These are phyloP conservation scores for Solanum paucissectum DNA, from an alignment of 257 asterid genomes.

Conservation along the genomic window DNA sequence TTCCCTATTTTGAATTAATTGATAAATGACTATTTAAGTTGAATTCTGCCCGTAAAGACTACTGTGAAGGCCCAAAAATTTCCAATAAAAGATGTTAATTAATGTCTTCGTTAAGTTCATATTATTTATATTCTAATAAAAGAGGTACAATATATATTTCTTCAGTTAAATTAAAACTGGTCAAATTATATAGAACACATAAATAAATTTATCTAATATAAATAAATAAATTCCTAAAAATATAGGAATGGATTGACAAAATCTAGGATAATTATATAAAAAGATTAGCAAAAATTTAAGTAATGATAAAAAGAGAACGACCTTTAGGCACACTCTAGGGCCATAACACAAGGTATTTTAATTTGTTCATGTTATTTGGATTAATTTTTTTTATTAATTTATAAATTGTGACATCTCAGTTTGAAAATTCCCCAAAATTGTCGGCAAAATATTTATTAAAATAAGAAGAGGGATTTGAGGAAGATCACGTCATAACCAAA, in stretches of 20 bases:
- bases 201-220: too few relatives aligned
- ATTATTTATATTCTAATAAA: neutral
- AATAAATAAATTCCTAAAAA: too few relatives aligned
- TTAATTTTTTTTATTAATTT: neutral
- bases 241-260: neutral
- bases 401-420: neutral
- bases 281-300: neutral
- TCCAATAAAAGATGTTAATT: neutral
- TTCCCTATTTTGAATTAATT: too few relatives aligned
- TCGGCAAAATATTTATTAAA: neutral
- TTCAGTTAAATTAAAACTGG: neutral
- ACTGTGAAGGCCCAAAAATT: neutral
- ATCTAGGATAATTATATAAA: neutral
- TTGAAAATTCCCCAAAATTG: neutral
- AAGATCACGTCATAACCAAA: neutral
- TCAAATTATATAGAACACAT: too few relatives aligned
- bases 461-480: neutral
- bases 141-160: neutral
- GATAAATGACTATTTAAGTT: too few relatives aligned
- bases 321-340: neutral
- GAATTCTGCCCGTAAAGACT: neutral
- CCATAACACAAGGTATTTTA: neutral
- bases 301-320: neutral
- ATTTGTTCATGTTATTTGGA: neutral
- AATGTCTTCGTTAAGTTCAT: neutral